These are phyloP conservation scores for Glebionis coronaria DNA, from an alignment of 129 eudicot species.

Conservation along the genomic window DNA sequence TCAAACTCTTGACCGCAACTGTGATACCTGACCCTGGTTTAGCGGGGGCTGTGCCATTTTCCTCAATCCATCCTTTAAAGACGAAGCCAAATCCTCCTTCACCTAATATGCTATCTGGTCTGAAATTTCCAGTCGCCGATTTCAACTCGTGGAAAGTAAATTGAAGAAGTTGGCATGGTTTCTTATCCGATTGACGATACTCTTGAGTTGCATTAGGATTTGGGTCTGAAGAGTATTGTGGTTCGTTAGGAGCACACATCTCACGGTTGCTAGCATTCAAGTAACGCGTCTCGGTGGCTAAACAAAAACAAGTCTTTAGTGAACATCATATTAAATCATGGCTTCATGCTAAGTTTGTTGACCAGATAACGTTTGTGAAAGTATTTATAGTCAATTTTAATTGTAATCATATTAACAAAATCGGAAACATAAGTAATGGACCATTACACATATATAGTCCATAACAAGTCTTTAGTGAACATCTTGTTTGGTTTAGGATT, in stretches of 20 bases:
- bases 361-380: background rate
- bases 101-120: conserved; percentile 94
- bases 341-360: background rate
- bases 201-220: conserved; percentile 35
- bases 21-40: conserved; percentile 89
- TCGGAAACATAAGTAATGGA: background rate
- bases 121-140: conserved; percentile 87
- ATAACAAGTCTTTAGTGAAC: too few relatives aligned
- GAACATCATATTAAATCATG: background rate
- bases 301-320: conserved; percentile 8
- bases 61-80: conserved; percentile 97
- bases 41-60: conserved; percentile 91
- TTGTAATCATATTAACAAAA: too few relatives aligned
- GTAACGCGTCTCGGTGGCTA: conserved; percentile 90
- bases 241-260: conserved; percentile 84
- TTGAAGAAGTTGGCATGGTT: conserved; percentile 64
- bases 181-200: conserved; percentile 36
- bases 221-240: conserved; percentile 54
- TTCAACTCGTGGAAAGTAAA: conserved; percentile 79
- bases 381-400: background rate
- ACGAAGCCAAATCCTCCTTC: conserved; percentile 96
- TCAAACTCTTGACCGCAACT: conserved; percentile 92
- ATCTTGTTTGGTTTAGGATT: too few relatives aligned
- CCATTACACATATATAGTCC: background rate
- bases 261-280: conserved; percentile 94